Evolutionary conservation across 2,329 filamentous ascomycete genomes (phyloP).

Genomic region (Colletotrichum sp.): DNA sequence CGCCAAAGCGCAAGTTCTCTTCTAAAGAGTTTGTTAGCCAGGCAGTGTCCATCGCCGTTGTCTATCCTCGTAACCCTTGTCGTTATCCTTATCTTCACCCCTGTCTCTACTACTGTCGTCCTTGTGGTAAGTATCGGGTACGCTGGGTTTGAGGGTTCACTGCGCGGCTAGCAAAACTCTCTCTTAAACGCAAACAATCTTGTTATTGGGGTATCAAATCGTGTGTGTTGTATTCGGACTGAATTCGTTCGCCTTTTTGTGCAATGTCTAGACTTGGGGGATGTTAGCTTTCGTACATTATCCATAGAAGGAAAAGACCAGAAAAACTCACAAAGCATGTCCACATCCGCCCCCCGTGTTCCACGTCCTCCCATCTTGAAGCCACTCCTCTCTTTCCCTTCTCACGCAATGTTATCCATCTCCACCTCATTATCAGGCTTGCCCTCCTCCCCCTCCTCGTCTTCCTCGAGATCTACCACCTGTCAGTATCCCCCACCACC

Average conservation of each 20-base stretch:
- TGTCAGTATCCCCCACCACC: background rate
- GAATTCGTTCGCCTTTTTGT: background rate
- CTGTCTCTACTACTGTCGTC: too few relatives aligned
- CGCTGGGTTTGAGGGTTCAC: too few relatives aligned
- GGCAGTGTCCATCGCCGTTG: too few relatives aligned
- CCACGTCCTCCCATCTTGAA: background rate
- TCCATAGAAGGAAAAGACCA: background rate
- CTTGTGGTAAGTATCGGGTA: too few relatives aligned
- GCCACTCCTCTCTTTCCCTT: background rate
- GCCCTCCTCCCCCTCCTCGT: background rate
- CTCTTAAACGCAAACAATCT: background rate
- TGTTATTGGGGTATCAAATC: constrained; percentile 15
- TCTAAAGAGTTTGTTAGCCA: too few relatives aligned
- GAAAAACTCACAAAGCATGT: constrained; percentile 10
- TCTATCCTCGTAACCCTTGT: too few relatives aligned
- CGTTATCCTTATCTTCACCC: rapidly evolving
- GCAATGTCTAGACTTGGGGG: background rate
- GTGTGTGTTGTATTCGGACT: constrained; percentile 4
- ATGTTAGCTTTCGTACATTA: background rate
- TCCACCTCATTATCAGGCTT: background rate
- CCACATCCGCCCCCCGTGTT: background rate
- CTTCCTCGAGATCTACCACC: background rate
- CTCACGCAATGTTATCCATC: constrained; percentile 5
- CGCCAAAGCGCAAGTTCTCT: background rate
- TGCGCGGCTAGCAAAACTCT: too few relatives aligned